A percentile compares a stretch with the other conserved stretches of the same genome.
Conservation (phyloP, 2,329 filamentous ascomycete species). For the Botrytis fragariae region DNA sequence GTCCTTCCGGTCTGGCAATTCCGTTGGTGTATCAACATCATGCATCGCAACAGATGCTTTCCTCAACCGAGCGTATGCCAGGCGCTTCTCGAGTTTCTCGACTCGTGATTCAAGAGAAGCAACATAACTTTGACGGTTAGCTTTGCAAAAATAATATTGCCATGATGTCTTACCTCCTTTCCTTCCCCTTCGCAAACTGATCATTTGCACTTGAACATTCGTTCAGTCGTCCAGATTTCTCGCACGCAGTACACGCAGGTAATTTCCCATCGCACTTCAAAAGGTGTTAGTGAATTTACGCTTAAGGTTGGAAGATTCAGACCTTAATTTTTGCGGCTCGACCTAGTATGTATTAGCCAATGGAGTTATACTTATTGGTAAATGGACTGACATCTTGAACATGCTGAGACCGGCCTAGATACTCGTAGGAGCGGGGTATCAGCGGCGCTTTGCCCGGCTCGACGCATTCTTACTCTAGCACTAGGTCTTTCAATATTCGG, state of each 20-base stretch:
- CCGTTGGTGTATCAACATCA: conserved; percentile 52
- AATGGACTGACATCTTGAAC: conserved; percentile 62
- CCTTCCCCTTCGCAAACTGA: conserved; percentile 92
- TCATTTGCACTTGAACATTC: conserved; percentile 95
- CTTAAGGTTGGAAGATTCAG: conserved; percentile 14
- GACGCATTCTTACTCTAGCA: conserved; percentile 26
- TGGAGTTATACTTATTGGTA: background rate
- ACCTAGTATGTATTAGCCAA: conserved; percentile 43
- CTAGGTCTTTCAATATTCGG: background rate
- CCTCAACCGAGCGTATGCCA: conserved; percentile 67
- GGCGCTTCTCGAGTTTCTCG: conserved; percentile 79
- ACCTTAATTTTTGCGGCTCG: conserved; percentile 92
- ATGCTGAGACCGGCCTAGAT: conserved; percentile 75
- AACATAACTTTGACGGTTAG: conserved; percentile 62
- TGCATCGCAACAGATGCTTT: conserved; percentile 68
- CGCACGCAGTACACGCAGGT: conserved; percentile 91
- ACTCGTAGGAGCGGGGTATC: conserved; percentile 63
- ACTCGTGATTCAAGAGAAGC: conserved; percentile 89
- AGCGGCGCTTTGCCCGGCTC: conserved; percentile 29
- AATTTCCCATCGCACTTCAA: conserved; percentile 86
- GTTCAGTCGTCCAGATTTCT: conserved; percentile 79
- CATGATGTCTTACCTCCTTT: conserved; percentile 64
- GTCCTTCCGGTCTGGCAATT: conserved; percentile 57
- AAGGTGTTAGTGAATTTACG: conserved; percentile 26
- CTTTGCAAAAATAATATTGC: background rate